Evolutionary conservation across 2,329 filamentous ascomycete species (phyloP).

Genomic region (Aspergillus uvarum): DNA sequence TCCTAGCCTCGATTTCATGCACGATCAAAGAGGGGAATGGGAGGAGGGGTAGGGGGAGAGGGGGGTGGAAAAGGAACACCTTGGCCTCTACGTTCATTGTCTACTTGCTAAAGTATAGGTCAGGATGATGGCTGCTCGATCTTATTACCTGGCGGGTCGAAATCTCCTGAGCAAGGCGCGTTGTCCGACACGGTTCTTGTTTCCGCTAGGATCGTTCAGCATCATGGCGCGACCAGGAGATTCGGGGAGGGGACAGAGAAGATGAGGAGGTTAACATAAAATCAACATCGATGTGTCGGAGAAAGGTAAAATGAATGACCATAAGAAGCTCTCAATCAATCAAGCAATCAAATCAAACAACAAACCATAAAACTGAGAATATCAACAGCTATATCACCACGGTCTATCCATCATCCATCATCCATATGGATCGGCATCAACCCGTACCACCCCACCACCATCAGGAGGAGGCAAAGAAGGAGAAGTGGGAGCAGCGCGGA

Average conservation of each 20-base stretch:
- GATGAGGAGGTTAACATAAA: not conserved
- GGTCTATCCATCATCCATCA: not conserved
- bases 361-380: not conserved
- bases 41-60: too few species aligned
- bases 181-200: not conserved
- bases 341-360: not conserved
- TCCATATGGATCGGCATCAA: slow-evolving; percentile 32
- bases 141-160: not conserved
- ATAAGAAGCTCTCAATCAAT: too few species aligned
- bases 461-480: not conserved
- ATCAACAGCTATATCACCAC: not conserved
- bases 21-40: slow-evolving; percentile 1
- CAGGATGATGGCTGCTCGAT: not conserved
- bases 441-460: slow-evolving; percentile 26
- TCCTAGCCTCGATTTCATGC: slow-evolving; percentile 4
- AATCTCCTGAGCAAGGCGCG: not conserved
- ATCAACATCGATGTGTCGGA: not conserved
- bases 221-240: not conserved
- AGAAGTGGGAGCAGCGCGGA: not conserved
- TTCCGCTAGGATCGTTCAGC: not conserved
- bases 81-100: not conserved
- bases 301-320: not conserved
- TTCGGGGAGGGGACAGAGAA: not conserved
- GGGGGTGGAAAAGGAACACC: not conserved
- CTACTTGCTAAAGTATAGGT: not conserved